phyloP scores from a whole-genome alignment of 441 rosid genomes.

The Macaranga tanarius region DNA sequence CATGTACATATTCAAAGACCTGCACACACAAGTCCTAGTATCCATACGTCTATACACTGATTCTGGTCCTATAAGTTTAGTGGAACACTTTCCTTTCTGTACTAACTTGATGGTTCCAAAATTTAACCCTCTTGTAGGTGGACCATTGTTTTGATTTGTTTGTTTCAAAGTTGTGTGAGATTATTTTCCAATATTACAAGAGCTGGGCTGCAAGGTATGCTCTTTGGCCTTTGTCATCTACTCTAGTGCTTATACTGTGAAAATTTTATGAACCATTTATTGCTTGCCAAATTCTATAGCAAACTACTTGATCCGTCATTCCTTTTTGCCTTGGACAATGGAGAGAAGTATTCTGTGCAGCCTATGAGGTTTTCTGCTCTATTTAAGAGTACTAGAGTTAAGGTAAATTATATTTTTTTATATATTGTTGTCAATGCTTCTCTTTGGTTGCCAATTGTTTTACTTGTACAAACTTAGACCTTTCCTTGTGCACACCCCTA shows the following conservation, averaged over 20 bases:
- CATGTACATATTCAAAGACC: not conserved
- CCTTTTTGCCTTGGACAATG: constrained; percentile 93
- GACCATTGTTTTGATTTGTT: constrained; percentile 98
- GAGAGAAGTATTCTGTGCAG: constrained; percentile 85
- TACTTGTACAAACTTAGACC: not conserved
- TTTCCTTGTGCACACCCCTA: not conserved
- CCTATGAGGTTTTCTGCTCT: constrained; percentile 89
- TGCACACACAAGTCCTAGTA: not conserved
- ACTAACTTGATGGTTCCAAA: constrained; percentile 16
- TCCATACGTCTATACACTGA: not conserved
- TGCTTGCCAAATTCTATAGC: constrained; percentile 48
- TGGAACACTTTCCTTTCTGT: constrained; percentile 2
- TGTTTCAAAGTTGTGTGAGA: constrained; percentile 81
- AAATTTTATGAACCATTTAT: constrained; percentile 27
- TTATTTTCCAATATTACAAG: constrained; percentile 90
- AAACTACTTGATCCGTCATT: constrained; percentile 98
- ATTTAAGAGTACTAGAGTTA: constrained; percentile 90
- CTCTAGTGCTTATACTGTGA: constrained; percentile 10
- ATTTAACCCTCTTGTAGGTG: constrained; percentile 55
- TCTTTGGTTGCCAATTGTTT: not conserved
- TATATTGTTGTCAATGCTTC: not conserved
- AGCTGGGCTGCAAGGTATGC: constrained; percentile 98
- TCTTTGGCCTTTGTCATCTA: constrained; percentile 20
- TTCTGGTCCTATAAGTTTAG: not conserved
- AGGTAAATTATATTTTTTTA: constrained; percentile 49